These are phyloP conservation scores for Metarhizium humberi DNA, from an alignment of 2,329 filamentous ascomycete genomes.

Conservation along the genomic window DNA sequence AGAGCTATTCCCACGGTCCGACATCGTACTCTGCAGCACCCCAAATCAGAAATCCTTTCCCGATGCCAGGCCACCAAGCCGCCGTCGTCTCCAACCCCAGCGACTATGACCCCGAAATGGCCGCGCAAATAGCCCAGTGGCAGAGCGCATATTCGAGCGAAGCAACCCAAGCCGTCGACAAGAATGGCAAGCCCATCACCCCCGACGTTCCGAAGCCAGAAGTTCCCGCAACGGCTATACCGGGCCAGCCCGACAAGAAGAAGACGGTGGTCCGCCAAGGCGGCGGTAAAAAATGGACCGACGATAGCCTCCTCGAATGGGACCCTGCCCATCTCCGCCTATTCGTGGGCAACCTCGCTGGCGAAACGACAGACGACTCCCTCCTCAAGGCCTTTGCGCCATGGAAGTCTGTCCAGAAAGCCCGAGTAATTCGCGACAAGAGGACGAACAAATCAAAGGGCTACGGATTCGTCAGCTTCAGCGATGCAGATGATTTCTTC, in stretches of 20 bases:
- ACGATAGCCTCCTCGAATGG: constrained; percentile 86
- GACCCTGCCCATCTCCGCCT: constrained; percentile 89
- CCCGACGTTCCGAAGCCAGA: constrained; percentile 20
- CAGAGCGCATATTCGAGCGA: constrained; percentile 68
- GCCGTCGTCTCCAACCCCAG: constrained; percentile 19
- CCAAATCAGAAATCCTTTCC: constrained; percentile 76
- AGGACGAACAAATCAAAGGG: constrained; percentile 93
- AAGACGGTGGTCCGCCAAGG: constrained; percentile 85
- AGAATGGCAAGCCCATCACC: constrained; percentile 21
- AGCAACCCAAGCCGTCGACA: constrained; percentile 20
- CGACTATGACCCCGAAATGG: constrained; percentile 64
- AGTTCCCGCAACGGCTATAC: constrained; percentile 29
- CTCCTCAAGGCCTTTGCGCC: constrained; percentile 86
- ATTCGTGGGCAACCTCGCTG: constrained; percentile 93
- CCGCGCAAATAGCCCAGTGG: constrained; percentile 90
- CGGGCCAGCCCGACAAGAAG: constrained; percentile 50
- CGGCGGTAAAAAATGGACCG: constrained; percentile 88
- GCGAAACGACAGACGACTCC: constrained; percentile 94
- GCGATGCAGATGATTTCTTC: constrained; percentile 93
- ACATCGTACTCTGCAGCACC: constrained; percentile 34
- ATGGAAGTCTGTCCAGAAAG: constrained; percentile 84
- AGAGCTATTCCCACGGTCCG: constrained; percentile 27
- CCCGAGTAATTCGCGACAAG: constrained; percentile 90
- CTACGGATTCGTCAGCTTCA: constrained; percentile 94
- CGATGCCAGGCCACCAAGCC: constrained; percentile 41